A percentile compares a stretch with the other conserved stretches of the same genome.
These are phyloP conservation scores for Pythium biforme DNA, from an alignment of 352 stramenopile genomes.

Conservation along the genomic window DNA sequence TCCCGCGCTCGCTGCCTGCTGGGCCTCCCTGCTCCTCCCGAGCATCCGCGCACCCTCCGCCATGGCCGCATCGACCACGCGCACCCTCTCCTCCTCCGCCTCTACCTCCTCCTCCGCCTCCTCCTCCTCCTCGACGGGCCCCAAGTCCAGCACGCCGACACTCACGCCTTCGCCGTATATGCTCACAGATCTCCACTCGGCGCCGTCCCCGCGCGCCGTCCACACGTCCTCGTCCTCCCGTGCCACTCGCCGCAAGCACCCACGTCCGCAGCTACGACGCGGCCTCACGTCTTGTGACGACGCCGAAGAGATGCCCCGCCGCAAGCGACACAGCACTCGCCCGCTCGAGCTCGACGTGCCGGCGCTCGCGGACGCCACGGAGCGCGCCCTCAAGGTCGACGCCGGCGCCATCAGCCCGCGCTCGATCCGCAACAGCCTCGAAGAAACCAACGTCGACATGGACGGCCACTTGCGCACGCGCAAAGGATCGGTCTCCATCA, in stretches of 20 bases:
- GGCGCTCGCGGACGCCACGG: slow-evolving; percentile 18
- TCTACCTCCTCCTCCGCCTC: slow-evolving; percentile 13
- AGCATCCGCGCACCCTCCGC: slow-evolving; percentile 5
- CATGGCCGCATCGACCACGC: not conserved
- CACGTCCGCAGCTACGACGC: slow-evolving; percentile 10
- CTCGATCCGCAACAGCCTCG: slow-evolving; percentile 62
- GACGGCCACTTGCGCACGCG: slow-evolving; percentile 40
- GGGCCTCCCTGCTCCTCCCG: slow-evolving; percentile 22
- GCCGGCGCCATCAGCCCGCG: slow-evolving; percentile 65
- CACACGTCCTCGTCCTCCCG: not conserved
- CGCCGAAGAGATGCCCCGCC: slow-evolving; percentile 24
- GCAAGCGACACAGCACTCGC: slow-evolving; percentile 14
- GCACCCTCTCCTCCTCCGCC: slow-evolving; percentile 10
- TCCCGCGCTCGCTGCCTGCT: slow-evolving; percentile 21
- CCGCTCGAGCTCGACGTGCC: slow-evolving; percentile 27
- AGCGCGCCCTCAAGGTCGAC: slow-evolving; percentile 50
- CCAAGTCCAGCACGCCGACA: slow-evolving; percentile 15
- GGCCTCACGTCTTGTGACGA: slow-evolving; percentile 11
- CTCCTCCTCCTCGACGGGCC: slow-evolving; percentile 8
- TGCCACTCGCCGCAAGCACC: slow-evolving; percentile 13
- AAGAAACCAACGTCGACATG: slow-evolving; percentile 50
- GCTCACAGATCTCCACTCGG: slow-evolving; percentile 20
- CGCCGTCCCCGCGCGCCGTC: slow-evolving; percentile 5
- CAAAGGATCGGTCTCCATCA: slow-evolving; percentile 27
- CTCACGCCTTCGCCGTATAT: slow-evolving; percentile 23